Evolutionary conservation across 225 moss, liverwort and hornwort species (phyloP).

Genomic region (Pseudoscleropodium purum): DNA sequence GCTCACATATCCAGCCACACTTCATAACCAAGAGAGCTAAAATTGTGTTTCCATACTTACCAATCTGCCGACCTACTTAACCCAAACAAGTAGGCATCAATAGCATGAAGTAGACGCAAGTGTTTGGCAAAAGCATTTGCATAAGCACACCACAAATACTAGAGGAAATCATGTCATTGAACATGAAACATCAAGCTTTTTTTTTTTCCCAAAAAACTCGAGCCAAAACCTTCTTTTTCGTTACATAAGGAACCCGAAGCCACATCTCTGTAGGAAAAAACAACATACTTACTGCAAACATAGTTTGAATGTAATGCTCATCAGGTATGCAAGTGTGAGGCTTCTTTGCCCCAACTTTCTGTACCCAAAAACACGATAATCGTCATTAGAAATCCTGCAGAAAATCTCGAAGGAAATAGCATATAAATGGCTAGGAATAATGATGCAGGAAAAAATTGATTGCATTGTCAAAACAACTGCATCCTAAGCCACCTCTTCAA

Average conservation of each 20-base stretch:
- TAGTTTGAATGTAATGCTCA: slow-evolving; percentile 86
- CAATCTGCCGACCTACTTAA: too few relatives aligned
- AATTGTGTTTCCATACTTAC: background rate
- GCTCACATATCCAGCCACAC: background rate
- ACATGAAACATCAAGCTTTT: background rate
- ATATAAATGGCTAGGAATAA: background rate
- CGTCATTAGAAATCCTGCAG: background rate
- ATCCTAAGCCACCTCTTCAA: background rate
- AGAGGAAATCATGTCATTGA: background rate
- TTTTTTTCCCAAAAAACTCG: background rate
- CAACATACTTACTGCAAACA: slow-evolving; percentile 62
- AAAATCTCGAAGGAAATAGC: background rate
- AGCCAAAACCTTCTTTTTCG: background rate
- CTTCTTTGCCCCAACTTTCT: slow-evolving; percentile 28
- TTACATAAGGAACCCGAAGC: background rate
- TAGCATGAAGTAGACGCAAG: background rate
- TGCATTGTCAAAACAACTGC: background rate
- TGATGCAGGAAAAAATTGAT: background rate
- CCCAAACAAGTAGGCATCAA: background rate
- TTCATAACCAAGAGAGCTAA: background rate
- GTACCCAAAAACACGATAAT: background rate
- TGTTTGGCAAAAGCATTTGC: background rate
- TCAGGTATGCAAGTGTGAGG: slow-evolving; percentile 84
- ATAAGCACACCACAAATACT: background rate
- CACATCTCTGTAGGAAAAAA: background rate